Evolutionary conservation across 2,329 filamentous ascomycete genomes (phyloP), one percentile per base, ranked within the genome.

Genomic region (Microcera coccophila): DNA sequence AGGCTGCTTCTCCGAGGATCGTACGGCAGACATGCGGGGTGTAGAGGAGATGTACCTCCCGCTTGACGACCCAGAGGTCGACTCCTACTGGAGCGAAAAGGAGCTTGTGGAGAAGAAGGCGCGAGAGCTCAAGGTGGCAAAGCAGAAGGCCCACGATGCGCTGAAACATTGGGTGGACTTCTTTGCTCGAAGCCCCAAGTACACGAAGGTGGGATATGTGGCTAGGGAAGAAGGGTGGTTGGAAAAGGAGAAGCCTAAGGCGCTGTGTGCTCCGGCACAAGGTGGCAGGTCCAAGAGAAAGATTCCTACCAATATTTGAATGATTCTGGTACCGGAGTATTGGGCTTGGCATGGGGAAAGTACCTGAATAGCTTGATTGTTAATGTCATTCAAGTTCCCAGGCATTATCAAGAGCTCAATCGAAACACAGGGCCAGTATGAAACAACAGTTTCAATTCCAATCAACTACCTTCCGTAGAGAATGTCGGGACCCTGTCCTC

Each of bases 1-100:
- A 2, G 89, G 88, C 15, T 98, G 93, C 66, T 98, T 98, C 70
- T 72, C 79, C 29, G 84, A 89, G 50, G 93, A 98, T 72, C 73
- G 83, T 22, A 93, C 84, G 2, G 76, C 86, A 3, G 93, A 98
- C 69, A 70, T 96, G 63, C 79, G 87, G 48, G 93, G 93, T 35
- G 84, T 88, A 4, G 93, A 97, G 69, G 78, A 83, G 50, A 93
- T 94, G 79, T 97, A 81, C 67, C 62, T 91, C 8, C 81, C 81
- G 2, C 55, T 80, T 24, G 80, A 84, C 62, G 74, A 84, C 57
- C 71, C 75, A 1, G 71, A 73, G 42, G 75, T 85, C 19, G 85
- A 90, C 63, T 57, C 61, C 26, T 66, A 76, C 58, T 83, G 73
- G 68, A 69, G 67, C 26, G 69, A 76, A 15, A 73, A 71, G 12